Conservation (phyloP, 108 stramenopile species). For the Asterionellopsis glacialis region DNA sequence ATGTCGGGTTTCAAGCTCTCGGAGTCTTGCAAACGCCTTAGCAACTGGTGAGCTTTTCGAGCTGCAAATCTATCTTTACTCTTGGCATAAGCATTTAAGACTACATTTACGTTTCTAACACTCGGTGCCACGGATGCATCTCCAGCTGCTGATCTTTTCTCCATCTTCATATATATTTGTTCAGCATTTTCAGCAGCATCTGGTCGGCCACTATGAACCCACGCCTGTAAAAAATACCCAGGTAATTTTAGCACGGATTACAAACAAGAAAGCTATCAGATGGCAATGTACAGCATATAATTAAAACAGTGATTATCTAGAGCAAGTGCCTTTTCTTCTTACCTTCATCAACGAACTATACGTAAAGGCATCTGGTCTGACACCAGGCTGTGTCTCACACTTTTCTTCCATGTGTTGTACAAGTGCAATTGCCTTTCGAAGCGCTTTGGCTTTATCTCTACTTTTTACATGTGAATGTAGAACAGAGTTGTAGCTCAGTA, state of each 20-base stretch:
- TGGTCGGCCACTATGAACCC: slow-evolving; percentile 17
- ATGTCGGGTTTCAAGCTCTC: slow-evolving; percentile 26
- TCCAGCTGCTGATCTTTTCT: slow-evolving; percentile 13
- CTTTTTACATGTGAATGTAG: slow-evolving; percentile 33
- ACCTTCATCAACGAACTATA: slow-evolving; percentile 30
- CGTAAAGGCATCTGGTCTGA: slow-evolving; percentile 35
- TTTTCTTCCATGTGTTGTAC: slow-evolving; percentile 39
- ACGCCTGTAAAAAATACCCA: slow-evolving; percentile 6
- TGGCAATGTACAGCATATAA: no score
- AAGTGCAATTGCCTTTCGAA: slow-evolving; percentile 14
- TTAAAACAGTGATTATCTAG: no score
- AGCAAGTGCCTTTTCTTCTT: background rate
- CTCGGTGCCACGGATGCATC: slow-evolving; percentile 14
- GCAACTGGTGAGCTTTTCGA: slow-evolving; percentile 13
- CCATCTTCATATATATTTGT: slow-evolving; percentile 23
- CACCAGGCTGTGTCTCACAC: slow-evolving; percentile 14
- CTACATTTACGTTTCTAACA: slow-evolving; percentile 25
- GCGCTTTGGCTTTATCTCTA: slow-evolving; percentile 7
- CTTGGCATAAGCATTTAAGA: slow-evolving; percentile 44
- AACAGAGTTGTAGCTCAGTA: slow-evolving; percentile 56
- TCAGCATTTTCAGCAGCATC: slow-evolving; percentile 19
- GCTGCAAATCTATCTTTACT: slow-evolving; percentile 8
- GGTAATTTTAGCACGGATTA: no score
- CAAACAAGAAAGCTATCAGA: no score
- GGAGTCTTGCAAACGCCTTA: slow-evolving; percentile 24